Conservation (phyloP, 1,284 basidiomycete genomes). For the Ganoderma multipileum region DNA sequence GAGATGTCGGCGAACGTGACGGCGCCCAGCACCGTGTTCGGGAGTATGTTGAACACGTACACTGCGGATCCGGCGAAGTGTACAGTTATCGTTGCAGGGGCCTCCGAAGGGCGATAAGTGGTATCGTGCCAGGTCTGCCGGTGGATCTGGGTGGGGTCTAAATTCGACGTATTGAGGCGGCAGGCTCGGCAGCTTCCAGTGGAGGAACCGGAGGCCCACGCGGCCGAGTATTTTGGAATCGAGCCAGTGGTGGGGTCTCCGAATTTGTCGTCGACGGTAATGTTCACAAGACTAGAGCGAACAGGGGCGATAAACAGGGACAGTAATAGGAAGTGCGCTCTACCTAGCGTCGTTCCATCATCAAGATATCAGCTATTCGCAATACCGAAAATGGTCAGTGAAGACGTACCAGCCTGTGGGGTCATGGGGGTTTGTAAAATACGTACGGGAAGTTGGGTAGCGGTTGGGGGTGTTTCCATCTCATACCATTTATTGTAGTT, state of each 20-base stretch:
- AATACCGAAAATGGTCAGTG: too few species aligned
- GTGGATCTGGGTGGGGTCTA: not conserved
- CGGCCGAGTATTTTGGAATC: not conserved
- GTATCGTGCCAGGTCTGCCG: not conserved
- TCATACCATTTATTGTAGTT: not conserved
- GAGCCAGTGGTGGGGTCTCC: not conserved
- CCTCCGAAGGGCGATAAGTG: not conserved
- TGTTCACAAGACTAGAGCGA: not conserved
- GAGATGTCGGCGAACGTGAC: not conserved
- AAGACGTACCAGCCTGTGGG: not conserved
- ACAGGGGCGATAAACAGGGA: not conserved
- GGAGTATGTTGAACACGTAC: not conserved
- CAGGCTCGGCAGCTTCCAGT: not conserved
- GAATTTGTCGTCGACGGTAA: not conserved
- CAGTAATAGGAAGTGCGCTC: not conserved
- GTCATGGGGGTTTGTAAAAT: not conserved
- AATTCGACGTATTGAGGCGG: not conserved
- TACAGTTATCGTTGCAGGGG: not conserved
- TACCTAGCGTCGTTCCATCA: not conserved
- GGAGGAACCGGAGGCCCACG: not conserved
- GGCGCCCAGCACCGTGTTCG: not conserved
- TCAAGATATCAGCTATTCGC: not conserved
- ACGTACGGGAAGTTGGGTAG: not conserved
- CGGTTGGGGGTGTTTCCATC: not conserved
- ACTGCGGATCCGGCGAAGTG: not conserved